A percentile compares a stretch with the other conserved stretches of the same genome.
These are phyloP conservation scores for Aspergillus aculeatinus DNA, from an alignment of 2,329 filamentous ascomycete genomes.

Conservation along the genomic window DNA sequence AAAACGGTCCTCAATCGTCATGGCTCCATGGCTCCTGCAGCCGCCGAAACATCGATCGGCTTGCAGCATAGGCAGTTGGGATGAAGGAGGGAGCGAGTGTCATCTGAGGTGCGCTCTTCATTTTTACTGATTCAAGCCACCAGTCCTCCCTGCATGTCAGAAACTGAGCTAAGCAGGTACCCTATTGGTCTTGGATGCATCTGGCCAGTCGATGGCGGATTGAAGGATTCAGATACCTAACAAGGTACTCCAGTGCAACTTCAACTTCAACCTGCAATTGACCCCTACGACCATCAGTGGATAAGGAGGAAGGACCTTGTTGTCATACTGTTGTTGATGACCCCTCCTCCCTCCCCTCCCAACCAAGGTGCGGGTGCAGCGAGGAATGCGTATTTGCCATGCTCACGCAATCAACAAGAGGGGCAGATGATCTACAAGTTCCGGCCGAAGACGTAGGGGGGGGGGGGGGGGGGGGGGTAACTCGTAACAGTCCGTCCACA, in stretches of 20 bases:
- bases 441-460: conserved; percentile 10
- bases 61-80: conserved; percentile 5
- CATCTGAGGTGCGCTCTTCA: background rate
- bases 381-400: conserved; percentile 1
- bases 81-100: background rate
- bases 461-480: background rate
- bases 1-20: conserved; percentile 4
- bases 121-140: background rate
- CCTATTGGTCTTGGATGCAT: background rate
- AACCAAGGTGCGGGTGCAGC: background rate
- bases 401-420: conserved; percentile 18
- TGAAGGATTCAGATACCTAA: background rate
- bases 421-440: conserved; percentile 10
- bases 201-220: background rate
- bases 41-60: background rate
- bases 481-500: no score
- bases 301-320: background rate
- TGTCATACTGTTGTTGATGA: background rate
- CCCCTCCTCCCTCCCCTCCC: background rate
- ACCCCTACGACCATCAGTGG: background rate
- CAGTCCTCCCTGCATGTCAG: background rate
- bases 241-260: background rate
- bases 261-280: background rate
- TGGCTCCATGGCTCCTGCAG: background rate
- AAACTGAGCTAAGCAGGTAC: background rate